These are phyloP conservation scores for Aspergillus puulaauensis DNA, from an alignment of 2,329 filamentous ascomycete species.

Conservation along the genomic window DNA sequence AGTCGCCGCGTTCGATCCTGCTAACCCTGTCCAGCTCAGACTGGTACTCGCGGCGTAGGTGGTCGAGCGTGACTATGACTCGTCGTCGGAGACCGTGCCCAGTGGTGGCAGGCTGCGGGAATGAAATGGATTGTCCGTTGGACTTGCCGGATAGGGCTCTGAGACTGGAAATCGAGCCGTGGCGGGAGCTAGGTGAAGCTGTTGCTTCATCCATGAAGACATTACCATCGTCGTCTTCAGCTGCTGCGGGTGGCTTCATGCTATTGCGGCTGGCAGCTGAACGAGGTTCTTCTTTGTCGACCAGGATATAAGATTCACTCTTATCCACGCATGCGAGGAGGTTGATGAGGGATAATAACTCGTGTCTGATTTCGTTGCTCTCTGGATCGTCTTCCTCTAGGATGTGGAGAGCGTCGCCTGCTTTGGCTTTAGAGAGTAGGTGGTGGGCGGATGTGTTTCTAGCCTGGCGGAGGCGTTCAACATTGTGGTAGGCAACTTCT, in stretches of 20 bases:
- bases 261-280: slow-evolving; percentile 11
- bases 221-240: slow-evolving; percentile 38
- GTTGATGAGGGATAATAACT: slow-evolving; percentile 91
- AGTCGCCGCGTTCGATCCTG: slow-evolving; percentile 84
- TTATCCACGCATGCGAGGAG: slow-evolving; percentile 80
- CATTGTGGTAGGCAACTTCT: slow-evolving; percentile 55
- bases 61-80: slow-evolving; percentile 78
- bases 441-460: slow-evolving; percentile 34
- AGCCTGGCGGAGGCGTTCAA: slow-evolving; percentile 50
- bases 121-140: slow-evolving; percentile 22
- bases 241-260: slow-evolving; percentile 32
- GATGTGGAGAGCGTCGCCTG: slow-evolving; percentile 28
- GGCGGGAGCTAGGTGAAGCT: slow-evolving; percentile 17
- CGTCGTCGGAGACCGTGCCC: slow-evolving; percentile 51
- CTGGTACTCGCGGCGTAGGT: slow-evolving; percentile 86
- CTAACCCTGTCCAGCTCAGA: slow-evolving; percentile 84
- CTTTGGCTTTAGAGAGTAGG: slow-evolving; percentile 39
- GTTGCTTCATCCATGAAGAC: slow-evolving; percentile 40
- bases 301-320: slow-evolving; percentile 73
- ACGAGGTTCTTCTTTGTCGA: slow-evolving; percentile 47
- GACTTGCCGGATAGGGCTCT: slow-evolving; percentile 24
- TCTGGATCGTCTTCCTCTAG: slow-evolving; percentile 46
- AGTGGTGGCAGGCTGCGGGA: neutral
- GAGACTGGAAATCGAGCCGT: slow-evolving; percentile 16
- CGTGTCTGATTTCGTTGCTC: slow-evolving; percentile 59